Percentiles rank a stretch among this genome's conserved stretches.
Evolutionary conservation across 805 yeast species (phyloP).

Genomic region (Candida saitoana): DNA sequence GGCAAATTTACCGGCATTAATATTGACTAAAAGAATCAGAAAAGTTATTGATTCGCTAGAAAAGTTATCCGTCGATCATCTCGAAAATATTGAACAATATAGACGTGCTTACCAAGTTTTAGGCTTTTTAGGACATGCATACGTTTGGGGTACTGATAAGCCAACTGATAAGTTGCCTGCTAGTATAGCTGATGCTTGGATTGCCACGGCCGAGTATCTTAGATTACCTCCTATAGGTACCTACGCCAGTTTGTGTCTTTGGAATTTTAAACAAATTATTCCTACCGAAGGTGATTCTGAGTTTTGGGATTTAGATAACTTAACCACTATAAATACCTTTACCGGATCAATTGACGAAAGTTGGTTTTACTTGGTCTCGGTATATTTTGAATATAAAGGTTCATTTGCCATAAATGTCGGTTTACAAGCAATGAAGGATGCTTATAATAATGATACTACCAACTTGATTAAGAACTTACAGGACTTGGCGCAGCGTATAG

Average conservation of each 20-base stretch:
- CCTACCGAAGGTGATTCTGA: slow-evolving; percentile 30
- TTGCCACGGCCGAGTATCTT: slow-evolving; percentile 52
- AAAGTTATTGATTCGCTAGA: slow-evolving; percentile 63
- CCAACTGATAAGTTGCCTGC: slow-evolving; percentile 64
- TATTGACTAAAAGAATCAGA: slow-evolving; percentile 63
- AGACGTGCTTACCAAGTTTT: slow-evolving; percentile 80
- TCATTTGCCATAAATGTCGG: slow-evolving; percentile 68
- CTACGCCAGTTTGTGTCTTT: slow-evolving; percentile 79
- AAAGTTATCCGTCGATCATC: slow-evolving; percentile 44
- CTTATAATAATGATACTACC: slow-evolving; percentile 42
- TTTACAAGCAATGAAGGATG: slow-evolving; percentile 57
- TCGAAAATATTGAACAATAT: slow-evolving; percentile 46
- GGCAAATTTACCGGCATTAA: slow-evolving; percentile 64
- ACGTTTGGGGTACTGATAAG: slow-evolving; percentile 75
- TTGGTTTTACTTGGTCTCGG: slow-evolving; percentile 90
- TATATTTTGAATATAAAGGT: slow-evolving; percentile 79
- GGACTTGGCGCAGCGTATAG: slow-evolving; percentile 68
- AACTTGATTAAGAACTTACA: slow-evolving; percentile 49
- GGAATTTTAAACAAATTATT: slow-evolving; percentile 74
- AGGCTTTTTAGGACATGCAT: slow-evolving; percentile 81
- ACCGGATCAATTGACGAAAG: slow-evolving; percentile 89
- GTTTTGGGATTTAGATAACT: slow-evolving; percentile 56
- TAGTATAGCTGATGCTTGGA: slow-evolving; percentile 67
- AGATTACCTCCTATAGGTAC: slow-evolving; percentile 85
- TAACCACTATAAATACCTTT: slow-evolving; percentile 77